These are phyloP conservation scores for Persicaria maculosa DNA, from an alignment of 148 eudicot genomes.

Conservation along the genomic window DNA sequence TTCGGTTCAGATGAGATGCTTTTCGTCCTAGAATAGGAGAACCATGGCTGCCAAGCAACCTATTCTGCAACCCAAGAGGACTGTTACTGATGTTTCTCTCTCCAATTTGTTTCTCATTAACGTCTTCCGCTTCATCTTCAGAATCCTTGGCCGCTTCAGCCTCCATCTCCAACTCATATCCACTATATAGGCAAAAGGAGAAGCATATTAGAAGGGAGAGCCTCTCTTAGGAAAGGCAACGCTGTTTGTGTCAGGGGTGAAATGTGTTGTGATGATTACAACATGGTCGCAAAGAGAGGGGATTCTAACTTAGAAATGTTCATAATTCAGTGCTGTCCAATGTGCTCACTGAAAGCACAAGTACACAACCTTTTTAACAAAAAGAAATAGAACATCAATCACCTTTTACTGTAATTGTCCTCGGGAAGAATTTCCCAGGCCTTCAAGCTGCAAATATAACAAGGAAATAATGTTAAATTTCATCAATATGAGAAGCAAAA, in stretches of 20 bases:
- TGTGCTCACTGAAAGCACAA: background rate
- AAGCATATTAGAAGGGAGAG: background rate
- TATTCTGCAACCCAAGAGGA: slow-evolving; percentile 24
- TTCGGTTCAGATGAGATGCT: slow-evolving; percentile 17
- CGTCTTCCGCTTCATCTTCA: slow-evolving; percentile 53
- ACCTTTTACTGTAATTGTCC: slow-evolving; percentile 67
- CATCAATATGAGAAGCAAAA: slow-evolving; percentile 4
- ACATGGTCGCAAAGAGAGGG: background rate
- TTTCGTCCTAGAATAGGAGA: slow-evolving; percentile 19
- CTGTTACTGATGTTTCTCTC: slow-evolving; percentile 19
- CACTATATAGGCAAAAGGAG: slow-evolving; percentile 41
- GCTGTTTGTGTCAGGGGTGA: background rate
- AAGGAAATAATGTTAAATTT: background rate
- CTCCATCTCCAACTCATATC: slow-evolving; percentile 72
- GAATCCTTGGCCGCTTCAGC: slow-evolving; percentile 90
- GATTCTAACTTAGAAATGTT: background rate
- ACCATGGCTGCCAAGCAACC: slow-evolving; percentile 16
- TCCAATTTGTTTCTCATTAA: slow-evolving; percentile 11
- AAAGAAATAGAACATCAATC: slow-evolving; percentile 9
- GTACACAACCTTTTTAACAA: background rate
- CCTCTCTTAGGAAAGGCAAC: background rate
- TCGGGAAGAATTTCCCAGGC: slow-evolving; percentile 88
- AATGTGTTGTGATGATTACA: background rate
- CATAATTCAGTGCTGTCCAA: background rate
- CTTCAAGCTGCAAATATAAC: slow-evolving; percentile 49